A percentile compares a stretch with the other conserved stretches of the same genome.
phyloP scores from a whole-genome alignment of 2,329 filamentous ascomycete species.

The Plectosphaerella plurivora region DNA sequence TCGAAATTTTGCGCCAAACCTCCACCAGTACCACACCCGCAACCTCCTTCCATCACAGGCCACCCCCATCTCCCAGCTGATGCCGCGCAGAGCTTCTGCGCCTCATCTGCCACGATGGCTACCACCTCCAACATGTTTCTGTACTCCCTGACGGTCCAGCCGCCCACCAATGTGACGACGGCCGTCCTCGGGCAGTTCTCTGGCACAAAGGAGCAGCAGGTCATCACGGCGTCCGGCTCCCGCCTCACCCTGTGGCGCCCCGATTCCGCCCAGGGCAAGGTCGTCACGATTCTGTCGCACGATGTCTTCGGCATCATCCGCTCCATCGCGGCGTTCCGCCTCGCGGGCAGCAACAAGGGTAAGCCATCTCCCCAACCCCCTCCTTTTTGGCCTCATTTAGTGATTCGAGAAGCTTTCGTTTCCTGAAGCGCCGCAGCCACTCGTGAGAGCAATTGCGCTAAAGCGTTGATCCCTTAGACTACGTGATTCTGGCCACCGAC shows the following conservation, averaged over 20 bases:
- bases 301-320: conserved; percentile 96
- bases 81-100: conserved; percentile 49
- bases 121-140: conserved; percentile 98
- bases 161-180: conserved; percentile 82
- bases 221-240: conserved; percentile 88
- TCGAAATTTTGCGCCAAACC: conserved; percentile 4
- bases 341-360: conserved; percentile 96
- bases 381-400: conserved; percentile 58
- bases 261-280: conserved; percentile 78
- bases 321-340: conserved; percentile 78
- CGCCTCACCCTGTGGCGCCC: conserved; percentile 83
- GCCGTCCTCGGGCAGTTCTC: conserved; percentile 93
- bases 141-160: conserved; percentile 94
- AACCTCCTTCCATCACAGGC: background rate
- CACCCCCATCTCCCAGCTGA: conserved; percentile 9
- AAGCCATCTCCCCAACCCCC: conserved; percentile 40
- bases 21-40: background rate
- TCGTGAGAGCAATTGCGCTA: conserved; percentile 2
- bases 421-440: conserved; percentile 3
- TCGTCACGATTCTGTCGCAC: conserved; percentile 81
- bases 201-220: conserved; percentile 95
- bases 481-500: conserved; percentile 91
- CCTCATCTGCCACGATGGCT: conserved; percentile 66
- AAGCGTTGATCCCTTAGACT: conserved; percentile 59
- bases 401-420: conserved; percentile 39